Percentiles rank a stretch among this genome's conserved stretches.
phyloP scores from a whole-genome alignment of 177 flowering plant genomes.

The Vitis hybrid region DNA sequence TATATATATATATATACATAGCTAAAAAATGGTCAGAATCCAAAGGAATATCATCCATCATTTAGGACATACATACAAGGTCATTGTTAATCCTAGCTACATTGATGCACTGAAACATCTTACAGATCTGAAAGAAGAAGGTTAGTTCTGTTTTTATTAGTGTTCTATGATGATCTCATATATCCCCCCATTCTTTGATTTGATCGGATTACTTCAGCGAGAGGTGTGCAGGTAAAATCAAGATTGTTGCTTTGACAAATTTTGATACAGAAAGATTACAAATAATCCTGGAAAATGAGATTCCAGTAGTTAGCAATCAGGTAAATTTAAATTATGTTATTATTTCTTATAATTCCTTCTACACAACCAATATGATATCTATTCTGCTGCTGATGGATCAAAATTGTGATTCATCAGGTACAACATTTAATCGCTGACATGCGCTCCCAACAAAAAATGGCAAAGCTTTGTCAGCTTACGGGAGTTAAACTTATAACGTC shows the following conservation, averaged over 20 bases:
- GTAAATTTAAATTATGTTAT: slow-evolving; percentile 25
- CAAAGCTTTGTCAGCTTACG: slow-evolving; percentile 83
- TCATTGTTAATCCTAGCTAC: slow-evolving; percentile 43
- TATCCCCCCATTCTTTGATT: slow-evolving; percentile 15
- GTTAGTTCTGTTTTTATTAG: slow-evolving; percentile 28
- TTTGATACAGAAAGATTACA: slow-evolving; percentile 89
- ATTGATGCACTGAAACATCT: slow-evolving; percentile 97
- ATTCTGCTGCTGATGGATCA: slow-evolving; percentile 4
- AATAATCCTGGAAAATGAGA: slow-evolving; percentile 79
- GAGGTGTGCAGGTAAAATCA: slow-evolving; percentile 80
- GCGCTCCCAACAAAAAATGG: slow-evolving; percentile 98
- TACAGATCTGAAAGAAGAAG: slow-evolving; percentile 92
- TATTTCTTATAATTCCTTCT: neutral
- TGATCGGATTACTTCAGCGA: slow-evolving; percentile 21
- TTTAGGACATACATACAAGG: no score
- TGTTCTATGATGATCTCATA: neutral
- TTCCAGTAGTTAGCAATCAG: slow-evolving; percentile 96
- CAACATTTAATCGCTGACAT: slow-evolving; percentile 96
- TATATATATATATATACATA: no score
- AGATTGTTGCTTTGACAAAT: slow-evolving; percentile 91
- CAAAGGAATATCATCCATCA: no score
- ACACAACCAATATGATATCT: neutral
- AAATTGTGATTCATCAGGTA: slow-evolving; percentile 44
- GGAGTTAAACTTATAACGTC: slow-evolving; percentile 98
- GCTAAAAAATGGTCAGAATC: no score